phyloP scores from a whole-genome alignment of 495 filamentous ascomycete genomes.

The Penicillium roqueforti region DNA sequence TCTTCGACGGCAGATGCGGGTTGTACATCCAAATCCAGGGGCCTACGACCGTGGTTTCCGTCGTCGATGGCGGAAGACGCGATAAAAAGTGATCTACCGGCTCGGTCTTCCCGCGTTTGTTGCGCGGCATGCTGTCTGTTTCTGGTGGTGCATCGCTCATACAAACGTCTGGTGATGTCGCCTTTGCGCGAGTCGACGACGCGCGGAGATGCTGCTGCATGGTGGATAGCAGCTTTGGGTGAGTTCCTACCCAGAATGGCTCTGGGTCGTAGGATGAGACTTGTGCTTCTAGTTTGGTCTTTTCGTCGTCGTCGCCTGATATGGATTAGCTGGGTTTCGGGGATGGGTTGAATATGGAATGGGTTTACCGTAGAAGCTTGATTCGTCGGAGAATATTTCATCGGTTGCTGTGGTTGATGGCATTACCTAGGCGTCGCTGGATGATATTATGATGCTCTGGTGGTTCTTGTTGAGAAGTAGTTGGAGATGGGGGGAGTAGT shows the following conservation, averaged over 20 bases:
- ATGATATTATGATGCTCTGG: background rate
- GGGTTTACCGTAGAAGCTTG: constrained; percentile 64
- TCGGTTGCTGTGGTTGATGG: constrained; percentile 6
- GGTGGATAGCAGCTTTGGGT: constrained; percentile 32
- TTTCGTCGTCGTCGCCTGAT: constrained; percentile 52
- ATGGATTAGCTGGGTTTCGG: constrained; percentile 19
- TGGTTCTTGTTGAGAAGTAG: background rate
- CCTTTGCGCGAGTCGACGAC: background rate
- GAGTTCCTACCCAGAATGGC: constrained; percentile 41
- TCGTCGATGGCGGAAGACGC: constrained; percentile 62
- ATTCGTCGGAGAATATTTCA: constrained; percentile 56
- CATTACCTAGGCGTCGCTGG: constrained; percentile 1
- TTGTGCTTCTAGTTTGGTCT: constrained; percentile 31
- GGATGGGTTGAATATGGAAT: background rate
- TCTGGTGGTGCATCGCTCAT: constrained; percentile 14
- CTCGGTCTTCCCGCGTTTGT: constrained; percentile 48
- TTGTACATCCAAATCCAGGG: constrained; percentile 68
- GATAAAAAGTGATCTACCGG: constrained; percentile 56
- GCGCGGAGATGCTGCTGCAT: constrained; percentile 18
- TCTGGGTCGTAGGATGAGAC: constrained; percentile 41
- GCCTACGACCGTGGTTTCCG: constrained; percentile 29
- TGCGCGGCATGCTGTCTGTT: constrained; percentile 46
- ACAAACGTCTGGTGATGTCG: background rate
- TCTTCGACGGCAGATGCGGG: constrained; percentile 33
- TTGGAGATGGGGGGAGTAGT: background rate